These are phyloP conservation scores for Pseudogymnoascus sp. DNA, from an alignment of 2,329 filamentous ascomycete species.

Conservation along the genomic window DNA sequence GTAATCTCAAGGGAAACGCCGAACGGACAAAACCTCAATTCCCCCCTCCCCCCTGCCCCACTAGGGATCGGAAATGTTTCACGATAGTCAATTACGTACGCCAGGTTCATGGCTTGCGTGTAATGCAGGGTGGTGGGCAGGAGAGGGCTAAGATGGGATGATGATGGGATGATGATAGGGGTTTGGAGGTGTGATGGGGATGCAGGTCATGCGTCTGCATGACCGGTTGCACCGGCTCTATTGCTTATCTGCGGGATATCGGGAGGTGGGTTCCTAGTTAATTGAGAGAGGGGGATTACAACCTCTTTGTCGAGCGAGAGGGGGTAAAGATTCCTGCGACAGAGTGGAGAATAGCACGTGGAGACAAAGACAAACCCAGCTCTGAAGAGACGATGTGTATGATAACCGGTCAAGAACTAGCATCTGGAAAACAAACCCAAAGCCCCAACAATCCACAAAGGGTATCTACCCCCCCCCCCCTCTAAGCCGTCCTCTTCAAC, in stretches of 20 bases:
- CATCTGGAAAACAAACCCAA: neutral
- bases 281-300: neutral
- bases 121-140: neutral
- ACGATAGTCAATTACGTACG: neutral
- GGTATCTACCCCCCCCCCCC: neutral
- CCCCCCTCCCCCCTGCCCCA: too few species aligned
- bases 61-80: neutral
- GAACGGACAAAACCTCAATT: neutral
- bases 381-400: neutral
- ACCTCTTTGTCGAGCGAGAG: neutral
- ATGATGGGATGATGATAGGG: neutral
- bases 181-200: neutral
- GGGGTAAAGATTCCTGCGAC: neutral
- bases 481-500: slow-evolving; percentile 15
- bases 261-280: neutral
- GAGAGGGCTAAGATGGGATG: neutral
- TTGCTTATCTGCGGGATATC: neutral
- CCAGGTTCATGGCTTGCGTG: neutral
- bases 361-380: neutral
- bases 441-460: neutral
- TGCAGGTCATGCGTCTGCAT: neutral
- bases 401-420: neutral
- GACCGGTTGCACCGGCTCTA: neutral
- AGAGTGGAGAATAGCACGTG: neutral
- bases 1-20: neutral